Evolutionary conservation across 228 moss, liverwort and hornwort genomes (phyloP).

Genomic region (Sphagnum magellanicum): DNA sequence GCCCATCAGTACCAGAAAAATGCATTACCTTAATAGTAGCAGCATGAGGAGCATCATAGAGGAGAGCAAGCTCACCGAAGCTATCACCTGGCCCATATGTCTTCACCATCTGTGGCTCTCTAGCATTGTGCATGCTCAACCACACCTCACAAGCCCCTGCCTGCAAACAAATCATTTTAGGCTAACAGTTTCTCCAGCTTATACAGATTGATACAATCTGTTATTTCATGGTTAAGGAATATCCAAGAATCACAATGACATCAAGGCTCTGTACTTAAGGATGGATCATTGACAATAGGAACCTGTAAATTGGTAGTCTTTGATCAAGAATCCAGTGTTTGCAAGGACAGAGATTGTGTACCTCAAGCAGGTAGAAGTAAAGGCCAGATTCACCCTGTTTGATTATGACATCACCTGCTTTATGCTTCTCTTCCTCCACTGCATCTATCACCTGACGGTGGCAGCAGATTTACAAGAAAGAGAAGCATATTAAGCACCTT

Average conservation of each 20-base stretch:
- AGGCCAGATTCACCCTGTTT: slow-evolving; percentile 73
- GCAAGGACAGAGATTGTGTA: slow-evolving; percentile 2
- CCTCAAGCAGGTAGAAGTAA: slow-evolving; percentile 81
- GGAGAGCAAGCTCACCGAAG: slow-evolving; percentile 91
- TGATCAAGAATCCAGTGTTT: too few species aligned
- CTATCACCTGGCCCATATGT: slow-evolving; percentile 72
- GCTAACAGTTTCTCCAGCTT: too few species aligned
- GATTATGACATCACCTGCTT: slow-evolving; percentile 47
- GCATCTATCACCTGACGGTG: slow-evolving; percentile 65
- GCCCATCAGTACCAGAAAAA: too few species aligned
- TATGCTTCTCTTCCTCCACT: slow-evolving; percentile 64
- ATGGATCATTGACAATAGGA: too few species aligned
- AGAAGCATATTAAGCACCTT: too few species aligned
- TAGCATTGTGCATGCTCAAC: slow-evolving; percentile 18
- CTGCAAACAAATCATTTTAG: slow-evolving; percentile 16
- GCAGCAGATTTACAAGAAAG: too few species aligned
- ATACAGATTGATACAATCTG: too few species aligned
- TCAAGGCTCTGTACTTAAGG: too few species aligned
- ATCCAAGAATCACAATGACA: too few species aligned
- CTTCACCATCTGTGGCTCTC: slow-evolving; percentile 50
- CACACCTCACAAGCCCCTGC: slow-evolving; percentile 75
- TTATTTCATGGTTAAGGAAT: too few species aligned
- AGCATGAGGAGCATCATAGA: slow-evolving; percentile 80
- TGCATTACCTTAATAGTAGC: slow-evolving; percentile 62
- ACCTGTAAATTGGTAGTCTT: too few species aligned